These are phyloP conservation scores for Blastosporella zonata DNA, from an alignment of 1,284 basidiomycete species.

Conservation along the genomic window DNA sequence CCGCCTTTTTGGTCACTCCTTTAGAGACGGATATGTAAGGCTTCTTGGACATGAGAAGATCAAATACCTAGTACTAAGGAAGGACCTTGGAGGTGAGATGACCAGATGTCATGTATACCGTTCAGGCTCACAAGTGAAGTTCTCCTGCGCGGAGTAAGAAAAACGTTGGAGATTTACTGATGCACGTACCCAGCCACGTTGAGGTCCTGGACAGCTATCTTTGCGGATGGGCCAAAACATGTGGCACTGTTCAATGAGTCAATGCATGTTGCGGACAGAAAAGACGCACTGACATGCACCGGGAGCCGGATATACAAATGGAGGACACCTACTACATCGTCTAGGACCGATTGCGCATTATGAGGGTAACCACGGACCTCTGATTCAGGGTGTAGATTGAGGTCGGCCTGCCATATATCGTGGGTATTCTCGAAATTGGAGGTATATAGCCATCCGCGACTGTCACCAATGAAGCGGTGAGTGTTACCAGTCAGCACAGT, in stretches of 20 bases:
- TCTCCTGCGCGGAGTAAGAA: slow-evolving; percentile 25
- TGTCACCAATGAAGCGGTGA: slow-evolving; percentile 45
- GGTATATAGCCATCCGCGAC: slow-evolving; percentile 49
- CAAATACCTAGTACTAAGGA: slow-evolving; percentile 52
- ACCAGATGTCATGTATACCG: slow-evolving; percentile 55
- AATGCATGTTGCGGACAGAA: background rate
- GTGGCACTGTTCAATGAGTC: slow-evolving; percentile 38
- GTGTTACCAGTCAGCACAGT: slow-evolving; percentile 28
- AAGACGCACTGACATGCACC: slow-evolving; percentile 42
- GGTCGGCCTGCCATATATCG: slow-evolving; percentile 37
- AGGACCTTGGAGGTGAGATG: slow-evolving; percentile 45
- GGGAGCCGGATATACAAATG: slow-evolving; percentile 44
- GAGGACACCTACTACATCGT: slow-evolving; percentile 44
- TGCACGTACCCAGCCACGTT: slow-evolving; percentile 35
- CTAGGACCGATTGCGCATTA: background rate
- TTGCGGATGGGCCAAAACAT: slow-evolving; percentile 47
- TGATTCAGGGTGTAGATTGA: slow-evolving; percentile 38
- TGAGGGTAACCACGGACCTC: slow-evolving; percentile 29
- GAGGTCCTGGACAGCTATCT: slow-evolving; percentile 45
- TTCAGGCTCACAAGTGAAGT: slow-evolving; percentile 35
- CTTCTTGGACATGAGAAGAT: background rate
- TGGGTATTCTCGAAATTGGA: slow-evolving; percentile 20
- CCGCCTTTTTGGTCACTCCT: slow-evolving; percentile 52
- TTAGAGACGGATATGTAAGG: background rate
- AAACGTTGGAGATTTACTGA: background rate